Evolutionary conservation across 2,329 filamentous ascomycete genomes (phyloP), one percentile per base, ranked within the genome.

Genomic region (Hawksworthiomyces lignivorus): DNA sequence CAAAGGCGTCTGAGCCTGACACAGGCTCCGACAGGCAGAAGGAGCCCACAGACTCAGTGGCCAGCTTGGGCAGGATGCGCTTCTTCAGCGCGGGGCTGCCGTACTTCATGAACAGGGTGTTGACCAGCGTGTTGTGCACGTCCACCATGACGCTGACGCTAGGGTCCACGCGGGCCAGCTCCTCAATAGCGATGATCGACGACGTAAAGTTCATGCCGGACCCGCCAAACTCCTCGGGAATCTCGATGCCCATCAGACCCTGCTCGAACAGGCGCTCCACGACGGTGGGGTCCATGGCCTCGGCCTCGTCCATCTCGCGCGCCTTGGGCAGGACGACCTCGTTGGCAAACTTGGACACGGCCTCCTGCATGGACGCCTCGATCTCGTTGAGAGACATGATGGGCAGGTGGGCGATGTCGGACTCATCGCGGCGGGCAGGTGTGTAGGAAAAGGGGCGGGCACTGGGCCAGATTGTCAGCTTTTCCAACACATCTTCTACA

Each of bases 161-260:
- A 30, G 92, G 92, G 58, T 98, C 92, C 15, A 94, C 85, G 44
- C 88, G 78, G 1, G 92, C 92, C 47, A 98, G 72, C 72, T 98
- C 92, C 68, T 98, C 92, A 55, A 98, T 98, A 21, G 87, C 90
- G 33, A 98, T 82, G 59, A 98, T 95, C 47, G 89, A 90, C 1
- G 89, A 72, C 1, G 92, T 97, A 67, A 98, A 98, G 75, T 96
- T 96, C 92, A 98, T 97, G 53, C 89, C 92, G 0, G 90, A 87
- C 47, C 92, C 92, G 47, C 92, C 92, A 60, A 83, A 98, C 64
- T 96, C 89, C 64, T 98, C 92, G 14, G 92, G 90, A 44, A 98
- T 95, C 69, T 98, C 92, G 50, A 98, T 77, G 48, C 88, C 84
- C 92, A 98, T 98, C 37, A 98, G 71, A 1, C 92, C 92, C 61